Evolutionary conservation across 306 rosid species (phyloP), one percentile per base, ranked within the genome.

Genomic region (Fagus crenata): DNA sequence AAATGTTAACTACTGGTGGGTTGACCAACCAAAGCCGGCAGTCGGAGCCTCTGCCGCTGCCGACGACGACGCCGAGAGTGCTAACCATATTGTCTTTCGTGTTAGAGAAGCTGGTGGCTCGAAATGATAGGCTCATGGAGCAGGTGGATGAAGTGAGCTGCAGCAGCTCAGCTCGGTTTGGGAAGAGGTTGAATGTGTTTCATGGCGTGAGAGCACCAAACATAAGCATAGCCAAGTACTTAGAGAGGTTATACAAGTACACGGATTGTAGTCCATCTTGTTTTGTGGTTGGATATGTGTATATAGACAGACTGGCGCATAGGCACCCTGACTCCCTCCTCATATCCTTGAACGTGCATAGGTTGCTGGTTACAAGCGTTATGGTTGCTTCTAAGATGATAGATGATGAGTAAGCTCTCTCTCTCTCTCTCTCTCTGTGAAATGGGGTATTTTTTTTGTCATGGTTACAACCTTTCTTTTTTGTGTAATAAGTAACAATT

Each of bases 371-470:
- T 75, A 89, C 98, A 28, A 80, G 91, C 69, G 75, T 89, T 75
- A 87, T 95, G 97, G 87, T 95, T 17, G 98, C 98, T 79, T 92
- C 98, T 71, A 95, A 95, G 91, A 86, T 90, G 87, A 91, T 95
- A 5, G 98, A 95, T 80, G 98, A 95, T 72, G 93, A 78, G 98
- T 92, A 83, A 95, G 97, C 71, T 37, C 32, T 85, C 81, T 49
- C 71, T 43, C 64, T 76, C 12, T 6, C 54, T 85, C 81, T 49
- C 71, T 43, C 64, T 76, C 12, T 6, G 46, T 64, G 39, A 58
- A 58, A 60, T 70, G 42, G 58, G 67, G 5, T 8, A 2, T 64
- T 61, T 9, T 6, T 4, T 28, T 3, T 68, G 42, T 14, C 35
- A 22, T 22, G 28, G 28, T 22, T 22, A 22, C 28, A 22, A 22